Base-by-base conservation (phyloP, 164 flowering plant genomes). In the Nelumbo lutea region DNA sequence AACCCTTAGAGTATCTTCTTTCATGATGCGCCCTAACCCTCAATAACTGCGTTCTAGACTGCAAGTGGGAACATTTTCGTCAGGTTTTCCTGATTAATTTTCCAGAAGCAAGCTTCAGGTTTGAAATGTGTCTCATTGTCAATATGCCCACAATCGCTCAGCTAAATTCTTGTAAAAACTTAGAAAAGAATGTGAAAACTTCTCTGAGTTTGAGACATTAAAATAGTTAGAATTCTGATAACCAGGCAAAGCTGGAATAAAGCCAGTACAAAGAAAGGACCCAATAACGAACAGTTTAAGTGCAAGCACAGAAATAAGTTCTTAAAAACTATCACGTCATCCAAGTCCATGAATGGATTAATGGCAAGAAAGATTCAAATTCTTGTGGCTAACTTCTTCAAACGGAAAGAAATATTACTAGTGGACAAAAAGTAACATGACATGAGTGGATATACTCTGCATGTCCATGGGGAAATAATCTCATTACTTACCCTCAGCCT, bases 241-340 rank as follows among this genome's bases (percentile, higher is more conserved):
- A 46, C 44, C 15, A 15, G 68, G 69, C 10, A 77, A 42, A 6
- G 69, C 53, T 45, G 83, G 82, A n/a, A 78, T 75, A 73, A 83
- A 84, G 51, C 83, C 82, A 57, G 83, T 67, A 73, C 73, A 69
- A 62, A 93, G 88, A 44, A 94, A n/a, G n/a, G n/a, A n/a, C n/a
- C 96, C 78, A 93, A 72, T 2, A 89, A 10, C 3, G 92, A 88
- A 79, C 89, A 89, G 76, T n/a, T 77, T 75, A 4, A 90, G 70
- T 46, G 93, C 90, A 75, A 86, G 82, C 27, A 79, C 66, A 14
- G 91, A 85, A 67, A 91, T 77, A 63, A 72, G n/a, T n/a, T n/a
- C 72, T 66, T 64, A 75, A 51, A 68, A 73, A 73, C 94, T 88
- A 75, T 67, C 77, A 2, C 58, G 47, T n/a, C n/a, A 69, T 86